Evolutionary conservation across 176 grass and related monocot genomes (phyloP), one percentile per base, ranked within the genome.

Genomic region (Dendrocalamus sinicus): DNA sequence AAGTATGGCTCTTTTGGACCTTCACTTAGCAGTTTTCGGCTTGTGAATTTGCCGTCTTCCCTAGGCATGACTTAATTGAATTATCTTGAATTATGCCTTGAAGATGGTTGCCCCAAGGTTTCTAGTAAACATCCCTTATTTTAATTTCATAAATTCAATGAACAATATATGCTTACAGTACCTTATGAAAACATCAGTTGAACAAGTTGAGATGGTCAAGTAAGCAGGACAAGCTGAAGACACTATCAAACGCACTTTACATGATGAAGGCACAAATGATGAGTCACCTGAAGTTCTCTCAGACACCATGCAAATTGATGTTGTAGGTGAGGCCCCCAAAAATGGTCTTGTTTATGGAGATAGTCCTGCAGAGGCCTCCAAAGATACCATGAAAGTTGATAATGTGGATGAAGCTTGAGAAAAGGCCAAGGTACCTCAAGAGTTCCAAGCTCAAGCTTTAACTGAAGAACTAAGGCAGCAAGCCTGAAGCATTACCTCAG

Each of bases 1-100:
- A 94, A 89, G n/a, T 89, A 89, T 50, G 69, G 82, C 75, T 84
- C 89, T 53, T 97, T 97, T 90, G 92, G 94, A 53, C 75, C 90
- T 60, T 84, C 72, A 0, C 94, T 97, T 75, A 26, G 86, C 10
- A 97, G 88, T 79, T 97, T 90, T 71, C 82, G 75, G 28, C 90
- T 97, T 89, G 85, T 78, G 65, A 58, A 86, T 85, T 84, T 93
- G 70, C 88, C 83, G 9, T 79, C 72, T 59, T 77, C 71, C 43
- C 32, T 67, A 48, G 65, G 62, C 40, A 39, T 47, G 13, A 10
- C 76, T 72, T 57, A 80, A 45, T 47, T 61, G 35, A 76, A 60
- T 80, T 47, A 64, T 60, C 66, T 23, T 55, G 74, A 62, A 59
- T 62, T 59, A 67, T 52, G 50, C 61, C 70, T 64, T 71, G 60